Evolutionary conservation across 306 rosid species (phyloP), one percentile per base, ranked within the genome.

Genomic region (Ochetophila trinervis): DNA sequence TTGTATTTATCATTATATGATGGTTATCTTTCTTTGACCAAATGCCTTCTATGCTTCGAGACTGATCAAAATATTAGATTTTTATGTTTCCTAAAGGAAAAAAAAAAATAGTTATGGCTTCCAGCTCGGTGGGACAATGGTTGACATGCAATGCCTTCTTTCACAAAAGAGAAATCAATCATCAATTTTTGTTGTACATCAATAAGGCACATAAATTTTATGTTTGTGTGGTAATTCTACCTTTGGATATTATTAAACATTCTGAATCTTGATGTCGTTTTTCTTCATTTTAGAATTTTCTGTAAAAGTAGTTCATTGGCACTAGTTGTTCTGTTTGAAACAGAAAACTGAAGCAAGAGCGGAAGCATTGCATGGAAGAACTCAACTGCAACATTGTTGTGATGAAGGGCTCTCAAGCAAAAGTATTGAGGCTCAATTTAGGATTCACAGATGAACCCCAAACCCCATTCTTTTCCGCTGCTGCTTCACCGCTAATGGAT

Each of bases 311-410:
- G 37, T 64, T 76, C 52, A 75, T 21, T 16, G 23, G 23, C 44
- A 20, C 16, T 45, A 53, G 24, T 53, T 45, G 24, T 62, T 32
- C 42, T 78, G 57, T 16, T 76, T 13, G 77, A 71, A 77, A 78
- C 94, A 93, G 98, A 82, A 93, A 87, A 76, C 47, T 93, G 79
- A 93, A 89, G 79, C 96, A 93, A 72, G 97, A 93, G 74, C 77
- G 78, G 72, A 89, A 86, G 83, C 88, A 78, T 69, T 93, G 98
- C 79, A 60, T 87, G 83, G 96, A 93, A 60, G 94, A 89, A 81
- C 85, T 93, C 23, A 71, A 65, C 62, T 93, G 98, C 82, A 93
- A 89, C 76, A 86, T 93, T 51, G 98, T 87, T 45, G 82, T 78
- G 68, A 87, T 93, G 94, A 86, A 81, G 24, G 96, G 97, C 17